phyloP scores from a whole-genome alignment of 352 stramenopile species.

The Elongisporangium prolatum region DNA sequence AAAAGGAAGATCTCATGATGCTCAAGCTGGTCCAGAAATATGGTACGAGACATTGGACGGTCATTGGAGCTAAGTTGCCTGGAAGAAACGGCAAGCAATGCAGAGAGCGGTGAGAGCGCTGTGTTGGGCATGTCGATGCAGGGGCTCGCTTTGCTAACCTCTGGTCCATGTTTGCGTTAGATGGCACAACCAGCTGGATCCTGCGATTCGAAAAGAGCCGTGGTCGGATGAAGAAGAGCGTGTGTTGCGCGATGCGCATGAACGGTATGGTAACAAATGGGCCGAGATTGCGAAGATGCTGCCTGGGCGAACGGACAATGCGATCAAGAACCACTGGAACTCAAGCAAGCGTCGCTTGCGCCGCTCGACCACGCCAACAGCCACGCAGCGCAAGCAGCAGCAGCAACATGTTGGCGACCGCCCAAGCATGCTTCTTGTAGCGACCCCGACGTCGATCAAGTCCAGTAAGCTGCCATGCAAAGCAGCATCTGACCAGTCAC shows the following conservation, averaged over 20 bases:
- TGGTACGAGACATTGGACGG: slow-evolving; percentile 95
- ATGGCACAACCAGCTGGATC: slow-evolving; percentile 96
- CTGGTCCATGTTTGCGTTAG: slow-evolving; percentile 20
- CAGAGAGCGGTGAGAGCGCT: slow-evolving; percentile 72
- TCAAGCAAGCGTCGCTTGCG: slow-evolving; percentile 78
- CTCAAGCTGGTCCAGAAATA: slow-evolving; percentile 86
- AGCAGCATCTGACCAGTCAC: neutral
- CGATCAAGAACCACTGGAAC: slow-evolving; percentile 93
- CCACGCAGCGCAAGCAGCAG: slow-evolving; percentile 14
- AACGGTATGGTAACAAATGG: slow-evolving; percentile 89
- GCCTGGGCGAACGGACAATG: slow-evolving; percentile 85
- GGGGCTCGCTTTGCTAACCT: neutral
- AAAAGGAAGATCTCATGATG: slow-evolving; percentile 89
- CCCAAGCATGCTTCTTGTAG: neutral
- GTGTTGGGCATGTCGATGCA: slow-evolving; percentile 1
- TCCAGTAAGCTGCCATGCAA: neutral
- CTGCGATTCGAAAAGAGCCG: slow-evolving; percentile 88
- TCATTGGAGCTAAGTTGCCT: slow-evolving; percentile 96
- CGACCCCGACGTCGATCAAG: neutral
- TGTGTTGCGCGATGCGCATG: slow-evolving; percentile 61
- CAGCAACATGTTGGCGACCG: slow-evolving; percentile 1
- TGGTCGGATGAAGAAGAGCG: slow-evolving; percentile 90
- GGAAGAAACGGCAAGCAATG: slow-evolving; percentile 94
- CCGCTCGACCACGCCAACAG: slow-evolving; percentile 22
- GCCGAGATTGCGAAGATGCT: slow-evolving; percentile 88